These are phyloP conservation scores for Betula pendula DNA, from an alignment of 306 rosid genomes.

Conservation along the genomic window DNA sequence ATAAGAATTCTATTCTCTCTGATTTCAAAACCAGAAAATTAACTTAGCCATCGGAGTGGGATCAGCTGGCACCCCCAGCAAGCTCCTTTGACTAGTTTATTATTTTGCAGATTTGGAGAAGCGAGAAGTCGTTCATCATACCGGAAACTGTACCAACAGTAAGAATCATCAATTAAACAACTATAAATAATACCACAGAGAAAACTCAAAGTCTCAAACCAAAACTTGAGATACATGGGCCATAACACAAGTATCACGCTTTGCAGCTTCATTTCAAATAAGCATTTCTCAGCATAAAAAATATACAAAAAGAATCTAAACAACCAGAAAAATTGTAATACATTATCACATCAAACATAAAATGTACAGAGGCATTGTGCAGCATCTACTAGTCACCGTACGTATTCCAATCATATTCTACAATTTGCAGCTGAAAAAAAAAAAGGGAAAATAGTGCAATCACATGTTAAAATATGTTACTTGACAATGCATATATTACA, in stretches of 20 bases:
- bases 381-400: conserved; percentile 28
- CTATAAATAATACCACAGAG: not conserved
- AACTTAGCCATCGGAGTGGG: no score
- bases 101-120: no score
- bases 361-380: conserved; percentile 18
- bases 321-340: not conserved
- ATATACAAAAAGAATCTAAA: not conserved
- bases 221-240: not conserved
- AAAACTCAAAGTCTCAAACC: not conserved
- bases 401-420: conserved; percentile 53
- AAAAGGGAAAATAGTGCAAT: conserved; percentile 28
- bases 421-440: conserved; percentile 80
- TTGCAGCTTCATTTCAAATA: not conserved
- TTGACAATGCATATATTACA: conserved; percentile 6
- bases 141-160: no score
- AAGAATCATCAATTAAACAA: not conserved
- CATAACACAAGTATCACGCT: not conserved
- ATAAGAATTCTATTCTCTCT: no score
- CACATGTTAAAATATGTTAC: conserved; percentile 1
- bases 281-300: not conserved
- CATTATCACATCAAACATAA: not conserved
- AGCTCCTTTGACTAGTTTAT: no score
- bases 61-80: no score
- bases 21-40: no score
- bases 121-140: no score